These are phyloP conservation scores for Clarkia xantiana DNA, from an alignment of 345 rosid species.

Conservation along the genomic window DNA sequence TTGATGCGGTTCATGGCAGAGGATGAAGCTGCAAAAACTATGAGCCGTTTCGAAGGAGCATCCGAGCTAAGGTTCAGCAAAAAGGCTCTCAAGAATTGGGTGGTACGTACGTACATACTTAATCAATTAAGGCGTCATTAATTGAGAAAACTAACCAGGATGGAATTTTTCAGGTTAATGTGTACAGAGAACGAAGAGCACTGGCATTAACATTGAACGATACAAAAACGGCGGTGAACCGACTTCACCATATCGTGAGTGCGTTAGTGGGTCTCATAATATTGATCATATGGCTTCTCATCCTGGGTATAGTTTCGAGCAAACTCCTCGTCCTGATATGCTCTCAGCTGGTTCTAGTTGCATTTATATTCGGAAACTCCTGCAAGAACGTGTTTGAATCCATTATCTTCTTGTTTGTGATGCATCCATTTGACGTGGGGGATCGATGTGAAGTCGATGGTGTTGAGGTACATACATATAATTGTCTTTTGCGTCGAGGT, in stretches of 20 bases:
- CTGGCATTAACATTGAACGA: conserved; percentile 30
- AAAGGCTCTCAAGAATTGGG: conserved; percentile 11
- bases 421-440: conserved; percentile 37
- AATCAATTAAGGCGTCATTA: too few relatives aligned
- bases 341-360: conserved; percentile 27
- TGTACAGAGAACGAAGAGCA: conserved; percentile 34
- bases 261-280: conserved; percentile 17
- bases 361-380: conserved; percentile 32
- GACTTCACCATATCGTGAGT: conserved; percentile 27
- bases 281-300: conserved; percentile 19
- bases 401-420: conserved; percentile 30
- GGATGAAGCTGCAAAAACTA: conserved; percentile 13
- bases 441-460: conserved; percentile 34
- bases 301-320: conserved; percentile 21
- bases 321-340: conserved; percentile 20
- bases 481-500: neutral
- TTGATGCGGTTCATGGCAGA: conserved; percentile 16
- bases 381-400: conserved; percentile 28
- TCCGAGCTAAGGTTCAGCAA: conserved; percentile 9
- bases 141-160: too few relatives aligned
- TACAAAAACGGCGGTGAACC: conserved; percentile 36
- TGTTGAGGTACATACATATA: conserved; percentile 14
- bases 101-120: too few relatives aligned
- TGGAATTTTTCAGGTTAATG: conserved; percentile 22
- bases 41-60: conserved; percentile 15